A percentile compares a stretch with the other conserved stretches of the same genome.
Conservation (phyloP, 2,329 filamentous ascomycete genomes). For the Diaporthe ampelina region DNA sequence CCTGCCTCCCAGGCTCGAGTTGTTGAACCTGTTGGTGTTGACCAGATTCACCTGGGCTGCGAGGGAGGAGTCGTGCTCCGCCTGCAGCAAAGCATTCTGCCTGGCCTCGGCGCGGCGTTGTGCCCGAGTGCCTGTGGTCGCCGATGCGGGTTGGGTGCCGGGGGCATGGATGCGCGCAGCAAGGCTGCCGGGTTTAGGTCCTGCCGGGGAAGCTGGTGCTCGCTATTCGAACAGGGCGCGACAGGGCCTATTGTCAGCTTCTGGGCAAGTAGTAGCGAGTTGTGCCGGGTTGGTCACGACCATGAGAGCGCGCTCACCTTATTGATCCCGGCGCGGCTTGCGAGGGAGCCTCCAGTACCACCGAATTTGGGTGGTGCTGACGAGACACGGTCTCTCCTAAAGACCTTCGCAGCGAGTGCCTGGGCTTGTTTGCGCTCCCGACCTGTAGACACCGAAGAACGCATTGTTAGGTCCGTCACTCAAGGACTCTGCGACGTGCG, state of each 20-base stretch:
- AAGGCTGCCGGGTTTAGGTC: slow-evolving; percentile 54
- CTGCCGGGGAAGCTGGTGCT: slow-evolving; percentile 49
- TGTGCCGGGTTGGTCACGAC: slow-evolving; percentile 45
- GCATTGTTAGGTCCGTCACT: slow-evolving; percentile 32
- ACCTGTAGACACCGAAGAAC: slow-evolving; percentile 53
- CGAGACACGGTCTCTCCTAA: slow-evolving; percentile 71
- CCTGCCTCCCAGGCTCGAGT: slow-evolving; percentile 43
- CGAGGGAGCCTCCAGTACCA: slow-evolving; percentile 68
- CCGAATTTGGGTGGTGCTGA: slow-evolving; percentile 67
- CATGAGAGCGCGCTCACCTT: slow-evolving; percentile 66
- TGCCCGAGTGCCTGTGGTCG: slow-evolving; percentile 47
- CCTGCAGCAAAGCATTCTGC: slow-evolving; percentile 55
- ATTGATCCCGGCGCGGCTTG: slow-evolving; percentile 79
- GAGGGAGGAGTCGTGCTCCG: slow-evolving; percentile 53
- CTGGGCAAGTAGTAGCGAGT: slow-evolving; percentile 48
- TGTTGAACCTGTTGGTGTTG: slow-evolving; percentile 41
- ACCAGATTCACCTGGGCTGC: slow-evolving; percentile 52
- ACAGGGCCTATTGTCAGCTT: slow-evolving; percentile 16
- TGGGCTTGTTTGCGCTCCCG: slow-evolving; percentile 81
- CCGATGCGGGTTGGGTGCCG: slow-evolving; percentile 48
- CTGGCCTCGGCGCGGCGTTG: slow-evolving; percentile 51
- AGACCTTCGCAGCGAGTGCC: slow-evolving; percentile 79
- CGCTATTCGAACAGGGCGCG: slow-evolving; percentile 11
- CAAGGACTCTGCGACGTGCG: slow-evolving; percentile 7
- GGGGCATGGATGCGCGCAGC: slow-evolving; percentile 62